A percentile compares a stretch with the other conserved stretches of the same genome.
Conservation (phyloP, 352 stramenopile genomes). For the Pythium insidiosum region DNA sequence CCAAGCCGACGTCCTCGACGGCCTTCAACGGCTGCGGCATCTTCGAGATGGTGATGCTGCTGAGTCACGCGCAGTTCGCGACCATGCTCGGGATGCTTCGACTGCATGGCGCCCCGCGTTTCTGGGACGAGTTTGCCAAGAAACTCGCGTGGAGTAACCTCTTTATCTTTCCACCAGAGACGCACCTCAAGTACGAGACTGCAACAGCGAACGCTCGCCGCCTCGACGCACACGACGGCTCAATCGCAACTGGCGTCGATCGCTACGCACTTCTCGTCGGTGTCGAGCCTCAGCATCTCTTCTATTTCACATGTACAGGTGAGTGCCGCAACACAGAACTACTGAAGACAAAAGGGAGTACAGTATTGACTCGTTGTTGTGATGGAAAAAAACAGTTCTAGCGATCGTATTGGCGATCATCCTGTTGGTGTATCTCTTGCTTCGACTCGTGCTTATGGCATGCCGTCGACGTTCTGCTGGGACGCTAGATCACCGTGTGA, state of each 20-base stretch:
- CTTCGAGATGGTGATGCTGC: constrained; percentile 30
- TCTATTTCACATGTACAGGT: constrained; percentile 40
- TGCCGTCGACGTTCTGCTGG: constrained; percentile 15
- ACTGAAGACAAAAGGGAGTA: too few species aligned
- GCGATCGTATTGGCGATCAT: constrained; percentile 15
- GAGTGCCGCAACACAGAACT: too few species aligned
- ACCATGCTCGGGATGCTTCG: constrained; percentile 34
- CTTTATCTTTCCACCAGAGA: constrained; percentile 24
- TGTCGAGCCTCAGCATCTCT: constrained; percentile 28
- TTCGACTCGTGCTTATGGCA: constrained; percentile 15
- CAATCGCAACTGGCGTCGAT: constrained; percentile 16
- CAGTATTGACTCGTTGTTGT: too few species aligned
- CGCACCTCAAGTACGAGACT: background rate
- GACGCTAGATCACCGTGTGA: constrained; percentile 29
- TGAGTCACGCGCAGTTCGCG: constrained; percentile 42
- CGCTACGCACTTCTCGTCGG: constrained; percentile 31
- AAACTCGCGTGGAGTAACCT: constrained; percentile 52
- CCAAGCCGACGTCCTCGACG: constrained; percentile 12
- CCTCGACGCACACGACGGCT: background rate
- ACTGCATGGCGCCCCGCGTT: constrained; percentile 26
- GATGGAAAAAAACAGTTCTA: too few species aligned
- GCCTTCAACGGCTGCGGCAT: constrained; percentile 14
- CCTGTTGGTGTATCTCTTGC: constrained; percentile 20
- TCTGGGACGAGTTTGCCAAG: constrained; percentile 36
- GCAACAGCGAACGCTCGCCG: background rate